phyloP scores from a whole-genome alignment of 371 early-diverging fungal genomes.

The Entomophthora muscae region DNA sequence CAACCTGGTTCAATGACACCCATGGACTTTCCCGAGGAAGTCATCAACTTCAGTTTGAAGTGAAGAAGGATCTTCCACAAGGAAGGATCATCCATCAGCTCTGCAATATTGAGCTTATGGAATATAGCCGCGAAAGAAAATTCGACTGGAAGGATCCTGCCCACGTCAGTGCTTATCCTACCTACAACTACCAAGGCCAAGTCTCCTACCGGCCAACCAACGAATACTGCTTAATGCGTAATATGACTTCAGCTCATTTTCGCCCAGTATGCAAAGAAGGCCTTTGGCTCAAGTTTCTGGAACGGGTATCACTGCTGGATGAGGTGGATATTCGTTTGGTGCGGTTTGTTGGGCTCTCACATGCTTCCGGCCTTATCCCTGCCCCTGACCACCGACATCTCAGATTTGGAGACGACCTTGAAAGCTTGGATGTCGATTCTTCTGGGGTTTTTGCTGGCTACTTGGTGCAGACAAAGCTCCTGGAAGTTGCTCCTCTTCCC shows the following conservation, averaged over 20 bases:
- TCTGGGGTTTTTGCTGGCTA: neutral
- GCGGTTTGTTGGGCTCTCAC: slow-evolving; percentile 7
- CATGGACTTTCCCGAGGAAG: slow-evolving; percentile 20
- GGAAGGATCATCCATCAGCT: slow-evolving; percentile 25
- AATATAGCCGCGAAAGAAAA: slow-evolving; percentile 29
- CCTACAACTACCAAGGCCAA: slow-evolving; percentile 16
- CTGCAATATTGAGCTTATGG: slow-evolving; percentile 18
- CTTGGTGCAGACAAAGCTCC: neutral
- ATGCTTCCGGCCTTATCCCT: neutral
- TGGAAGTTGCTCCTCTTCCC: neutral
- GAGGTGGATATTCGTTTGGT: slow-evolving; percentile 12
- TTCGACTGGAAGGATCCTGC: slow-evolving; percentile 18
- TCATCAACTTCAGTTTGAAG: slow-evolving; percentile 17
- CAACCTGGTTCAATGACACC: slow-evolving; percentile 14
- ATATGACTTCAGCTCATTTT: slow-evolving; percentile 26
- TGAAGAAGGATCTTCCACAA: slow-evolving; percentile 4
- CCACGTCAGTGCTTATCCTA: slow-evolving; percentile 23
- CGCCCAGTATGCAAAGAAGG: slow-evolving; percentile 37
- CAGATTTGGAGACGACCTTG: too few relatives aligned
- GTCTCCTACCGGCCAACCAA: slow-evolving; percentile 31
- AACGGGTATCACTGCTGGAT: neutral
- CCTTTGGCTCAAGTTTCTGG: slow-evolving; percentile 25
- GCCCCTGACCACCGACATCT: neutral
- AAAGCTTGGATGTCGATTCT: neutral
- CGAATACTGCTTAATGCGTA: slow-evolving; percentile 36